phyloP scores from a whole-genome alignment of 192 early-diverging fungal species.

The Coemansia sp. region DNA sequence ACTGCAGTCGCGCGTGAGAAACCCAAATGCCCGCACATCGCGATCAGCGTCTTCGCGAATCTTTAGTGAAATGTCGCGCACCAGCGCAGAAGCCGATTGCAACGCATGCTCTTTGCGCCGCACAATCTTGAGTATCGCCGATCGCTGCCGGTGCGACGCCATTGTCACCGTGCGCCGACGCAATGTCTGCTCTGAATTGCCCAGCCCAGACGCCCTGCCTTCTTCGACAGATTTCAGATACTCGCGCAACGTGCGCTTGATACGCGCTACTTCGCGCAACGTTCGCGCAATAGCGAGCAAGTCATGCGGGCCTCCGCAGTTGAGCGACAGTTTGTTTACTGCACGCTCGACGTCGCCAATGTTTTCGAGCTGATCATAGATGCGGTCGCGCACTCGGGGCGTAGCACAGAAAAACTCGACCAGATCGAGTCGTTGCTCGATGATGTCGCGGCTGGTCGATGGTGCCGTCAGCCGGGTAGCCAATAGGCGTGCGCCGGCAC shows the following conservation, averaged over 20 bases:
- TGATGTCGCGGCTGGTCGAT: slow-evolving; percentile 60
- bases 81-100: slow-evolving; percentile 47
- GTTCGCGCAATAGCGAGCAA: slow-evolving; percentile 62
- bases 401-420: slow-evolving; percentile 69
- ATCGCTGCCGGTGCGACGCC: slow-evolving; percentile 3
- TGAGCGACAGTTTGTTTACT: slow-evolving; percentile 68
- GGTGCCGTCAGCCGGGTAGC: slow-evolving; percentile 70
- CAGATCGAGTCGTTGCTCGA: slow-evolving; percentile 71
- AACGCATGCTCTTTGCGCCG: slow-evolving; percentile 36
- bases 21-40: slow-evolving; percentile 55
- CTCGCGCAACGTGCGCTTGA: slow-evolving; percentile 44
- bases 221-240: slow-evolving; percentile 10
- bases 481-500: slow-evolving; percentile 73
- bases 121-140: slow-evolving; percentile 15
- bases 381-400: slow-evolving; percentile 46
- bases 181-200: neutral
- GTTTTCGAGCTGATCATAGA: slow-evolving; percentile 58
- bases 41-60: slow-evolving; percentile 53
- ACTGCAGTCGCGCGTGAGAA: slow-evolving; percentile 55
- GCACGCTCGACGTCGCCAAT: slow-evolving; percentile 70
- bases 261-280: slow-evolving; percentile 54
- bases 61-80: slow-evolving; percentile 40
- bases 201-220: too few species aligned
- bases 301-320: slow-evolving; percentile 63
- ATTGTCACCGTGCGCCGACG: slow-evolving; percentile 1